Percentiles rank a stretch among this genome's conserved stretches.
phyloP scores from a whole-genome alignment of 106 monocot genomes.

The Phalaenopsis equestris region DNA sequence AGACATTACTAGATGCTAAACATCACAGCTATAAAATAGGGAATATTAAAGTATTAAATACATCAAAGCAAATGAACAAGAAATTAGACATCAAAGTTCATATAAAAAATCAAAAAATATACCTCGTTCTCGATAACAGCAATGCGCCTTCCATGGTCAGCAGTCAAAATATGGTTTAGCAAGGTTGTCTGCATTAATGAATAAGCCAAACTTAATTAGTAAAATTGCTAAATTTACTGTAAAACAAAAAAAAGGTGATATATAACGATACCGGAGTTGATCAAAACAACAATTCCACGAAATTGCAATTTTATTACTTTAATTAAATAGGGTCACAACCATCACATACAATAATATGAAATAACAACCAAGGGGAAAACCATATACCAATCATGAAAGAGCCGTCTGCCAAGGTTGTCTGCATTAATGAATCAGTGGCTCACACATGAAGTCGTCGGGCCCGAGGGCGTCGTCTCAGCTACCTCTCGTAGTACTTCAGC shows the following conservation, averaged over 20 bases:
- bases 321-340: too few species aligned
- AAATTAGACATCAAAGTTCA: background rate
- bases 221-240: background rate
- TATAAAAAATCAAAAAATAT: background rate
- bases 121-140: constrained; percentile 99
- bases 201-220: constrained; percentile 2
- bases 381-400: too few species aligned
- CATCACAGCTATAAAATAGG: background rate
- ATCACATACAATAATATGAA: too few species aligned
- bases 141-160: constrained; percentile 93
- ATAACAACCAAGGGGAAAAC: too few species aligned
- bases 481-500: too few species aligned
- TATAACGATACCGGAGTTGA: too few species aligned
- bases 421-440: too few species aligned
- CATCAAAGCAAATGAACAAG: background rate
- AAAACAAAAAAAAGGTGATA: background rate
- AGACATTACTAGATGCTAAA: background rate
- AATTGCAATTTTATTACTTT: too few species aligned
- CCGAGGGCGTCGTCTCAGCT: too few species aligned
- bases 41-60: background rate
- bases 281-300: background rate
- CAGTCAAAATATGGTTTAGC: constrained; percentile 94
- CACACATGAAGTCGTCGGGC: too few species aligned
- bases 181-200: constrained; percentile 65
- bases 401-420: too few species aligned